These are phyloP conservation scores for Flammula alnicola DNA, from an alignment of 1,284 basidiomycete species.

Conservation along the genomic window DNA sequence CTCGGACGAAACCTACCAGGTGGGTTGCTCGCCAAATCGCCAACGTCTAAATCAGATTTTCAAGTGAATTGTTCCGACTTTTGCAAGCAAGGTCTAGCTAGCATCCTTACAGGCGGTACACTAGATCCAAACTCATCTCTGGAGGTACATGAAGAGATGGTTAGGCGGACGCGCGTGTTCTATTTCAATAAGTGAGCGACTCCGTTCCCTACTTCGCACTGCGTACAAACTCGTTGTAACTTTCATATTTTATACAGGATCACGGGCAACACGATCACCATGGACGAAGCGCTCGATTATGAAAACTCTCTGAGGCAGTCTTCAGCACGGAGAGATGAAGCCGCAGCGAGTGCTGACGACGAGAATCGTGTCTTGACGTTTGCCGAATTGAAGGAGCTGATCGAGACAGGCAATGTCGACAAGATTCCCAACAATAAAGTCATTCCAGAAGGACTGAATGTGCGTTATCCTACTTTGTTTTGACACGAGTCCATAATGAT, in stretches of 20 bases:
- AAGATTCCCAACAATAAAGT: constrained; percentile 77
- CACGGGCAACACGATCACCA: constrained; percentile 42
- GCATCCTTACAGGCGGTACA: constrained; percentile 50
- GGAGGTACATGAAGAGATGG: constrained; percentile 49
- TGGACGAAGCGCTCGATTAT: constrained; percentile 41
- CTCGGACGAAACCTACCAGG: constrained; percentile 63
- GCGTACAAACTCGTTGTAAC: not conserved
- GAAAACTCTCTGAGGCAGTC: constrained; percentile 28
- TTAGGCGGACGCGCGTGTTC: constrained; percentile 62
- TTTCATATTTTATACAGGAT: constrained; percentile 33
- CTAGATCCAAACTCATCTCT: constrained; percentile 41
- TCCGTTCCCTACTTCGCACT: not conserved
- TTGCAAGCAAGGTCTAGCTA: constrained; percentile 66
- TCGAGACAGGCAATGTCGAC: constrained; percentile 70
- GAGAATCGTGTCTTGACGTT: constrained; percentile 59
- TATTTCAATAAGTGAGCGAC: constrained; percentile 69
- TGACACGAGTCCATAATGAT: constrained; percentile 8
- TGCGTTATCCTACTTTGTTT: constrained; percentile 37
- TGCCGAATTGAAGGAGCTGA: constrained; percentile 67
- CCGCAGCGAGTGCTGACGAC: constrained; percentile 18
- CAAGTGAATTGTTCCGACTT: constrained; percentile 5
- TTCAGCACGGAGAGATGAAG: not conserved
- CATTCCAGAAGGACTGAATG: constrained; percentile 67
- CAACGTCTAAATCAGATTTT: constrained; percentile 1
- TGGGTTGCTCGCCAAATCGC: constrained; percentile 33